phyloP scores from a whole-genome alignment of 805 yeast genomes.

The Teunomyces aglyptinius region DNA sequence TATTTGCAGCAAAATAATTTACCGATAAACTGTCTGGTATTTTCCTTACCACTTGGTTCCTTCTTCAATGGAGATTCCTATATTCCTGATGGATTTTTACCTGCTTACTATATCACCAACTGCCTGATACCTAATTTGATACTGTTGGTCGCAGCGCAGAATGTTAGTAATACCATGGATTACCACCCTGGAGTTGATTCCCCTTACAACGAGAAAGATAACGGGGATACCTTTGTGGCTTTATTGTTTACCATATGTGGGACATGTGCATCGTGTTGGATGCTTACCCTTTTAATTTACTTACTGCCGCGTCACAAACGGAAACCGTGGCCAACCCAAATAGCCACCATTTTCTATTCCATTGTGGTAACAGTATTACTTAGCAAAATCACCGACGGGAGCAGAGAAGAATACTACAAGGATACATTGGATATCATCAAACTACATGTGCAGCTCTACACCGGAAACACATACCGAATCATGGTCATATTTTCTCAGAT shows the following conservation, averaged over 20 bases:
- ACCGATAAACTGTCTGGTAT: slow-evolving; percentile 37
- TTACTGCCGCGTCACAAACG: slow-evolving; percentile 49
- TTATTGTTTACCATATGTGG: slow-evolving; percentile 54
- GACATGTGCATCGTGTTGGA: slow-evolving; percentile 65
- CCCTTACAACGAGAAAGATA: slow-evolving; percentile 30
- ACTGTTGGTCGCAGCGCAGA: slow-evolving; percentile 9
- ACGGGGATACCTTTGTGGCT: slow-evolving; percentile 43
- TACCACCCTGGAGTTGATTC: slow-evolving; percentile 3
- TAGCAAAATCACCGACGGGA: slow-evolving; percentile 41
- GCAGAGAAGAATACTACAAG: slow-evolving; percentile 48
- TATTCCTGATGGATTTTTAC: slow-evolving; percentile 23
- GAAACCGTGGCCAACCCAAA: slow-evolving; percentile 55
- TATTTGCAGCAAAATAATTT: slow-evolving; percentile 18
- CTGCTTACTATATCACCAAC: slow-evolving; percentile 50
- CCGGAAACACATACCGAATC: slow-evolving; percentile 34
- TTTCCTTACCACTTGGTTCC: slow-evolving; percentile 34
- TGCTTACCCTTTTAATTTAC: slow-evolving; percentile 56
- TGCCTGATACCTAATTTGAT: slow-evolving; percentile 25
- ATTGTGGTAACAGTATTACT: slow-evolving; percentile 53
- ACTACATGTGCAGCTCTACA: slow-evolving; percentile 38
- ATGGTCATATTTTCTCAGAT: slow-evolving; percentile 41
- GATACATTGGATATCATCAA: slow-evolving; percentile 54
- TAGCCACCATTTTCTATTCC: slow-evolving; percentile 59
- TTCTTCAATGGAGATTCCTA: slow-evolving; percentile 20
- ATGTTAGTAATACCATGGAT: background rate